Evolutionary conservation across 768 basidiomycete genomes (phyloP), one percentile per base, ranked within the genome.

Genomic region (Neoboletus brunneissimus): DNA sequence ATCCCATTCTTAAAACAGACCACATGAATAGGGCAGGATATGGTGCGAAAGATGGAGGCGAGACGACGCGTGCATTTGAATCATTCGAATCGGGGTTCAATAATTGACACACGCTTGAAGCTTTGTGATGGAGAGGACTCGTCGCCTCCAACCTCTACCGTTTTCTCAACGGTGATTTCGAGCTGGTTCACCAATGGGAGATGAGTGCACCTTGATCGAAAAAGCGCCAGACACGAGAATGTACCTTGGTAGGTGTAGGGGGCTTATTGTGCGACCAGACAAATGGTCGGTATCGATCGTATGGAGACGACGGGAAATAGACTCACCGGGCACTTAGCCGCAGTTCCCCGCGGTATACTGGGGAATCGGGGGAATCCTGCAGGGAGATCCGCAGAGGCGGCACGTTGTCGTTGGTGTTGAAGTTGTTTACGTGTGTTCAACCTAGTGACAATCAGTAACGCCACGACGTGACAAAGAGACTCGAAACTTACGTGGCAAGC

Each of bases 351-450:
- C 5, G 66, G 70, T n/a, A 55, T 27, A 40, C 48, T 60, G n/a
- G 61, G 31, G 22, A 62, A 64, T n/a, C 69, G 62, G 6, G 63
- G 71, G 22, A 67, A 50, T 22, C 68, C 67, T 1, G 48, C 51
- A 35, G 67, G 67, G 23, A 72, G 54, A 8, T 71, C 70, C n/a
- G 61, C 63, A 11, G 71, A 72, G 38, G 70, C 55, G 12, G 58
- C 62, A 32, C 71, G 68, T 20, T 65, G 67, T 23, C 69, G 69
- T 46, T 67, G 67, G 32, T 66, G 51, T 51, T 64, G 68, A 13
- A 76, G 65, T 29, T 65, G 61, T 54, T 70, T 71, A 22, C 76
- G 72, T 11, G 75, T 66, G 50, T 77, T 77, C 47, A 77, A 57
- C n/a, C 76, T 77, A 43, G 27, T 47, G 35, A 1, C 2, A 23